Percentiles rank a stretch among this genome's conserved stretches.
Conservation (phyloP, 192 early-diverging fungal genomes). For the Backusella tarrabulga region DNA sequence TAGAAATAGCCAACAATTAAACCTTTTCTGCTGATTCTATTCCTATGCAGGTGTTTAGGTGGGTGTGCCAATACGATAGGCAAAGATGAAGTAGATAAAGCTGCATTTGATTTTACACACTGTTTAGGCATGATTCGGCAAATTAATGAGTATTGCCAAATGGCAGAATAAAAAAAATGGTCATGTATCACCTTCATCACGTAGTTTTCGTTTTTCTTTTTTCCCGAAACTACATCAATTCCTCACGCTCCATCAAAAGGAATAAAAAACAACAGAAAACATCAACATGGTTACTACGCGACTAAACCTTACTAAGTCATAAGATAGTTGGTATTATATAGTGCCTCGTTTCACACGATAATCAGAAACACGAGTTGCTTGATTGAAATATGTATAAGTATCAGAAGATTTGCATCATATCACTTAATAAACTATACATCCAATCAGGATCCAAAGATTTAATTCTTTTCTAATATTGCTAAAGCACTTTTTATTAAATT, state of each 20-base stretch:
- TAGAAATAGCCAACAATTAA: not conserved
- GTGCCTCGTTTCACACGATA: not conserved
- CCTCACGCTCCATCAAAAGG: not conserved
- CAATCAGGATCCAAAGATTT: not conserved
- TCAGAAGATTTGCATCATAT: not conserved
- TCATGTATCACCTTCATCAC: not conserved
- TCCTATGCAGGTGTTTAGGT: not conserved
- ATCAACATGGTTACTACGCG: not conserved
- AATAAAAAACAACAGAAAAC: not conserved
- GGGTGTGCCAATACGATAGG: not conserved
- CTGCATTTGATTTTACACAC: not conserved
- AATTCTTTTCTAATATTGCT: not conserved
- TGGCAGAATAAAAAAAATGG: not conserved
- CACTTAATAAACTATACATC: not conserved
- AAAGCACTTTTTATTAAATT: not conserved
- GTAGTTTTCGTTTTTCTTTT: not conserved
- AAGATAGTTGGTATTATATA: not conserved
- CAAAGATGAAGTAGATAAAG: not conserved
- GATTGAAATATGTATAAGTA: conserved; percentile 5
- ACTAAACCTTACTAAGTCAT: conserved; percentile 1
- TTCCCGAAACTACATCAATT: not conserved
- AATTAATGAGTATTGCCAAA: not conserved
- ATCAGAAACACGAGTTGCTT: conserved; percentile 3
- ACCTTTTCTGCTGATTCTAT: not conserved
- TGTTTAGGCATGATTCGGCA: not conserved